Evolutionary conservation across 2,329 filamentous ascomycete species (phyloP), one percentile per base, ranked within the genome.

Genomic region (Fusarium stilboides): DNA sequence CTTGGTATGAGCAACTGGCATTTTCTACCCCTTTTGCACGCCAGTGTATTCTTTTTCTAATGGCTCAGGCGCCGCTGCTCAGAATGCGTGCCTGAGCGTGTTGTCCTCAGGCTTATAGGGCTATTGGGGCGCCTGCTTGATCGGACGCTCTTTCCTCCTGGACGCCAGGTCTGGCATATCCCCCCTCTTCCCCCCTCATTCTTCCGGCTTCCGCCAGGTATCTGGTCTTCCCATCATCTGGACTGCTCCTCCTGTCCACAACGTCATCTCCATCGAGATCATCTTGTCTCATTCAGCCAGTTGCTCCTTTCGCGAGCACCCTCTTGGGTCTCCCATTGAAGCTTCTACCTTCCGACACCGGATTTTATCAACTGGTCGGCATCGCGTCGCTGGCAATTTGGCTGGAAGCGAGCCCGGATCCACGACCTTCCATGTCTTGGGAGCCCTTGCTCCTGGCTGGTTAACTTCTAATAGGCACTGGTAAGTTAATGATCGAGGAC

Each of bases 51-150:
- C 22, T 15, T n/a, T 44, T 44, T 12, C 20, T 15, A 14, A 24
- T 8, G 54, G 20, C 40, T 14, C 20, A n/a, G 14, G 20, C 31
- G 20, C 13, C 17, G 12, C 20, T 19, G n/a, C 14, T 17, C 46
- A 15, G 10, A 34, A 57, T 39, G 31, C 37, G 19, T 62, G 19
- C 37, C 51, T 34, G 28, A 43, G 28, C 24, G 44, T 62, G 34
- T 17, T 37, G 50, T 50, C 66, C 57, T 67, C 63, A 62, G 57
- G 62, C 66, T 53, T 39, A 33, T 44, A 57, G 28, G 34, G 40
- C 24, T 47, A 24, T 54, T 9, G 15, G 42, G 28, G 56, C 44
- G 51, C 36, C 56, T 67, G 44, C 39, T 52, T 63, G 28, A 49
- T 40, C 33, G 17, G 33, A 44, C 22, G 62, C 40, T 55, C 52